Evolutionary conservation across 306 rosid genomes (phyloP).

Genomic region (Arachis stenosperma): DNA sequence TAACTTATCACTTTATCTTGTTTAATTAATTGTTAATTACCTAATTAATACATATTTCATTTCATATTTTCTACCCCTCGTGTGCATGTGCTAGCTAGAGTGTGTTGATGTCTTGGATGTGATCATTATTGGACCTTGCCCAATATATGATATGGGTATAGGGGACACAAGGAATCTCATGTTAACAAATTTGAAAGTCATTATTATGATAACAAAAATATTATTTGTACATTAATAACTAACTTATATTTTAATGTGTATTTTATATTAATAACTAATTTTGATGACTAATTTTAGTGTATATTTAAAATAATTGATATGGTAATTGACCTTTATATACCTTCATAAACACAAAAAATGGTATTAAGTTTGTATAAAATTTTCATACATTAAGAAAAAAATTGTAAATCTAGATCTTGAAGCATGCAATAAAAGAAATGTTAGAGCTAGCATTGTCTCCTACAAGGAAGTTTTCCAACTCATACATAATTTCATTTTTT

Average conservation of each 20-base stretch:
- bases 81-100: slow-evolving; percentile 6
- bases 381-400: too few species aligned
- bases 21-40: neutral
- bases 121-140: neutral
- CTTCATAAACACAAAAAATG: too few species aligned
- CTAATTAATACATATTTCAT: neutral
- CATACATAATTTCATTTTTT: neutral
- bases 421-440: neutral
- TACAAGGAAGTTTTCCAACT: slow-evolving; percentile 27
- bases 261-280: too few species aligned
- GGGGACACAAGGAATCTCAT: slow-evolving; percentile 36
- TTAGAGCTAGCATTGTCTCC: slow-evolving; percentile 26
- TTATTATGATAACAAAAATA: too few species aligned
- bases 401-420: slow-evolving; percentile 11
- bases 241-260: too few species aligned
- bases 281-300: too few species aligned
- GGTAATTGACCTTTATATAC: too few species aligned
- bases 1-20: neutral
- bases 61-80: slow-evolving; percentile 2
- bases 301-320: too few species aligned
- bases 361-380: too few species aligned
- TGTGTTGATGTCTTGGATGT: slow-evolving; percentile 9
- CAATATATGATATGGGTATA: slow-evolving; percentile 1
- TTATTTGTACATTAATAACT: too few species aligned
- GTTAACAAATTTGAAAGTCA: neutral